Evolutionary conservation across 306 rosid genomes (phyloP), one percentile per base, ranked within the genome.

Genomic region (Lathyrus sativus): DNA sequence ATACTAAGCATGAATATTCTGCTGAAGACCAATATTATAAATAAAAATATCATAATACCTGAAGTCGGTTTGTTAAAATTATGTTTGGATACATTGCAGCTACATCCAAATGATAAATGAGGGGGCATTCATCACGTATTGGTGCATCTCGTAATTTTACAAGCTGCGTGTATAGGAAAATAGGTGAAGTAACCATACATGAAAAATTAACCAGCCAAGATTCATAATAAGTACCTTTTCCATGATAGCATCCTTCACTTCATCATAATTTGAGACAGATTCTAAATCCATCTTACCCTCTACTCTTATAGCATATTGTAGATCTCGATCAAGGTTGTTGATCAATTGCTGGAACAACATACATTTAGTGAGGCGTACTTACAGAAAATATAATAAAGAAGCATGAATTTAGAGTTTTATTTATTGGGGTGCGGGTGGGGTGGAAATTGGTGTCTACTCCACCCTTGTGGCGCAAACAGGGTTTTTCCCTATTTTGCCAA

Each of bases 61-160:
- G 98, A 84, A 93, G 98, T 69, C 98, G 87, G 82, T 93, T 90
- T 72, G 98, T 93, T 67, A 93, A 80, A 71, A 93, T 93, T 70
- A 93, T 93, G 81, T 93, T 93, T 42, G 98, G 98, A 82, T 93
- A 93, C 97, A 93, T 93, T 57, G 98, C 98, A 72, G 98, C 98
- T 53, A 93, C 98, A 79, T 93, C 98, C 74, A 93, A 81, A 82
- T 93, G 98, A 84, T 93, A 93, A 77, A 93, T 93, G 46, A 93
- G 95, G 66, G 98, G 98, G 74, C 95, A 84, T 65, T 93, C 98
- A 67, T 88, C 96, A 35, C 91, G 90, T 76, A 82, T 74, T 67
- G 97, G 96, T 10, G 62, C 80, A 64, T 88, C 96, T 72, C 88
- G 88, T 82, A 93, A 83, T 12, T 82, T 74, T 65, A 65, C 71